These are phyloP conservation scores for Auxenochlorella pyrenoidosa DNA, from an alignment of 139 green algal genomes.

Conservation along the genomic window DNA sequence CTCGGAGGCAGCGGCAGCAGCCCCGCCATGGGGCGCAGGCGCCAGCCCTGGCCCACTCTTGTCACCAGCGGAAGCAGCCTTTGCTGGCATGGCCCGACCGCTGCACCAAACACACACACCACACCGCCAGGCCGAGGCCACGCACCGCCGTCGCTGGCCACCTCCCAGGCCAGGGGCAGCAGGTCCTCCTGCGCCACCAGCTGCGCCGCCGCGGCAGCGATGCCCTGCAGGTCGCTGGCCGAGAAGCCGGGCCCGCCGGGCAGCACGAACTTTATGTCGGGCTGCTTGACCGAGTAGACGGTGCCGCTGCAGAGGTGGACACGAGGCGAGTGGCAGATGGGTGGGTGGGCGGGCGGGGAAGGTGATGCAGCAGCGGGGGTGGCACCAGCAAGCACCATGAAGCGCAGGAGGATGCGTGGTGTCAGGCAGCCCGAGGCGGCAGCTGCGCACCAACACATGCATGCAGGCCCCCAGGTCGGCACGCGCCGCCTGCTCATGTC, in stretches of 20 bases:
- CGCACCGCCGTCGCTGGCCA: constrained; percentile 12
- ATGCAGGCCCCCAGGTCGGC: background rate
- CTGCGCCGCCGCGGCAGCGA: background rate
- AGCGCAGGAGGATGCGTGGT: no score
- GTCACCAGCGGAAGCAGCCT: no score
- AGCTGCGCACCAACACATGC: background rate
- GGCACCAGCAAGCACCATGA: no score
- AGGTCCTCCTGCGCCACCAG: background rate
- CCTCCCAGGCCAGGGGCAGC: constrained; percentile 41
- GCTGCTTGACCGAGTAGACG: constrained; percentile 4
- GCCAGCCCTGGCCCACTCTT: no score
- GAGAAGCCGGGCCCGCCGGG: background rate
- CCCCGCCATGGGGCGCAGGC: no score
- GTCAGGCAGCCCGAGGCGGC: no score
- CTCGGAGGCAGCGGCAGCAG: no score
- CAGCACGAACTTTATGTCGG: constrained; percentile 34
- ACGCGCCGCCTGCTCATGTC: no score
- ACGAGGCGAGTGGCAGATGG: background rate
- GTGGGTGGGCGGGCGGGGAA: no score
- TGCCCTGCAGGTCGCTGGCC: background rate
- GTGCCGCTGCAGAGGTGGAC: constrained; percentile 16
- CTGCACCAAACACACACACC: no score
- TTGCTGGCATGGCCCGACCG: no score
- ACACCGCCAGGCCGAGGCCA: background rate
- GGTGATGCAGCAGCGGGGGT: no score